Evolutionary conservation across 768 basidiomycete genomes (phyloP).

Genomic region (Trametes maxima): DNA sequence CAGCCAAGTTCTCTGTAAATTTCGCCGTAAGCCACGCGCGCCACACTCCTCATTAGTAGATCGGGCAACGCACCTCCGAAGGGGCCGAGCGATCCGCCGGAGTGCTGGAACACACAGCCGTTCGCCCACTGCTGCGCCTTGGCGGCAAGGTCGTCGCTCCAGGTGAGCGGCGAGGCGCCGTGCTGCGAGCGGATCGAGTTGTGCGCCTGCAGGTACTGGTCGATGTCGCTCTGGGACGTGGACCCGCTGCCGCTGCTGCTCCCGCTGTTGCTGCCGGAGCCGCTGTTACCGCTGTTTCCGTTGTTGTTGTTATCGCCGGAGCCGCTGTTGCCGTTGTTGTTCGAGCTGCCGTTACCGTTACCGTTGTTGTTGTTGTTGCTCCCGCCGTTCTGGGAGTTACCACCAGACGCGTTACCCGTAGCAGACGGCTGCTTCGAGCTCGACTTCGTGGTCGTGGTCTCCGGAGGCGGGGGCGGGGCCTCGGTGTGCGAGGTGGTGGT

Average conservation of each 20-base stretch:
- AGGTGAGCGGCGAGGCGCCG: slow-evolving; percentile 64
- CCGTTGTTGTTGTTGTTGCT: neutral
- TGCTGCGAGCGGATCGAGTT: slow-evolving; percentile 64
- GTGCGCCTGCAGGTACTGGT: slow-evolving; percentile 59
- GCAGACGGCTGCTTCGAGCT: slow-evolving; percentile 25
- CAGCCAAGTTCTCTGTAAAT: slow-evolving; percentile 70
- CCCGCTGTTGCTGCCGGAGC: neutral
- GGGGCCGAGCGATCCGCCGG: slow-evolving; percentile 62
- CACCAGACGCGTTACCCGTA: neutral
- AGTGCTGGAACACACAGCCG: slow-evolving; percentile 69
- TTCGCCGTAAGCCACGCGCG: neutral
- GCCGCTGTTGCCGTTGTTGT: neutral
- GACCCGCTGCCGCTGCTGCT: slow-evolving; percentile 12
- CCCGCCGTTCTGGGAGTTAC: neutral
- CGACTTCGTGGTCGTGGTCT: slow-evolving; percentile 9
- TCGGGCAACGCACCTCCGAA: slow-evolving; percentile 54
- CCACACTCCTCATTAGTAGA: too few relatives aligned
- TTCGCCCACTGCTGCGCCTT: slow-evolving; percentile 73
- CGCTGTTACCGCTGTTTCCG: slow-evolving; percentile 15
- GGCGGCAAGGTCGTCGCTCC: slow-evolving; percentile 60
- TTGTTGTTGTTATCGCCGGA: neutral
- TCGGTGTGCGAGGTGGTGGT: slow-evolving; percentile 22
- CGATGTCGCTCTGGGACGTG: slow-evolving; percentile 48
- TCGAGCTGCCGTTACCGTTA: slow-evolving; percentile 9
- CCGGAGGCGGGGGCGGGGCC: slow-evolving; percentile 4